These are phyloP conservation scores for Trametes polyzona DNA, from an alignment of 1,284 basidiomycete genomes.

Conservation along the genomic window DNA sequence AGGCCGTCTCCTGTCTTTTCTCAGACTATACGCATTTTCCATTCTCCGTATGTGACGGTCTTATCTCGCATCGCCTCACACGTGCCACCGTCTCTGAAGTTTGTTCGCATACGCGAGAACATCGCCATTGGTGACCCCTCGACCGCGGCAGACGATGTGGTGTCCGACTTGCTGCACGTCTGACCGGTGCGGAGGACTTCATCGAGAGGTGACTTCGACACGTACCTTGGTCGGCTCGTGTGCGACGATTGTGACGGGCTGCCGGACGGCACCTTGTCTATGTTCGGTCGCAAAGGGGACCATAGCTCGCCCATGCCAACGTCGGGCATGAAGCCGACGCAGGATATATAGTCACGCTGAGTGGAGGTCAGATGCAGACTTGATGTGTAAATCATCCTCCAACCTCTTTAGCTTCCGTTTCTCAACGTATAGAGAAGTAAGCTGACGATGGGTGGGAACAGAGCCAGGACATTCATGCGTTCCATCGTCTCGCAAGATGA, in stretches of 20 bases:
- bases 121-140: slow-evolving; percentile 71
- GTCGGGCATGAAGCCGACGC: too few species aligned
- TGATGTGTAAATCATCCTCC: too few species aligned
- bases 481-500: slow-evolving; percentile 56
- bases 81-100: background rate
- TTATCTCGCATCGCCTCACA: background rate
- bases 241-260: slow-evolving; percentile 62
- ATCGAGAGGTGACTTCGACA: slow-evolving; percentile 66
- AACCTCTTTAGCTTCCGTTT: too few species aligned
- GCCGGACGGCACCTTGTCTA: slow-evolving; percentile 62
- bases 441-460: slow-evolving; percentile 35
- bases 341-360: slow-evolving; percentile 49
- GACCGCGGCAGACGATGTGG: slow-evolving; percentile 51
- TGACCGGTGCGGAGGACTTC: slow-evolving; percentile 71
- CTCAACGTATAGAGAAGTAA: background rate
- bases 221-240: slow-evolving; percentile 72
- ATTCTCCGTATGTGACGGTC: slow-evolving; percentile 63
- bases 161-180: slow-evolving; percentile 62
- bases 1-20: slow-evolving; percentile 69
- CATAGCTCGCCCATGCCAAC: slow-evolving; percentile 52
- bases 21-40: slow-evolving; percentile 81
- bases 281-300: slow-evolving; percentile 64
- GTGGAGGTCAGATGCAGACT: slow-evolving; percentile 84
- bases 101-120: slow-evolving; percentile 61
- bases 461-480: slow-evolving; percentile 81